These are phyloP conservation scores for Scheffersomyces ergatensis DNA, from an alignment of 805 yeast genomes.

Conservation along the genomic window DNA sequence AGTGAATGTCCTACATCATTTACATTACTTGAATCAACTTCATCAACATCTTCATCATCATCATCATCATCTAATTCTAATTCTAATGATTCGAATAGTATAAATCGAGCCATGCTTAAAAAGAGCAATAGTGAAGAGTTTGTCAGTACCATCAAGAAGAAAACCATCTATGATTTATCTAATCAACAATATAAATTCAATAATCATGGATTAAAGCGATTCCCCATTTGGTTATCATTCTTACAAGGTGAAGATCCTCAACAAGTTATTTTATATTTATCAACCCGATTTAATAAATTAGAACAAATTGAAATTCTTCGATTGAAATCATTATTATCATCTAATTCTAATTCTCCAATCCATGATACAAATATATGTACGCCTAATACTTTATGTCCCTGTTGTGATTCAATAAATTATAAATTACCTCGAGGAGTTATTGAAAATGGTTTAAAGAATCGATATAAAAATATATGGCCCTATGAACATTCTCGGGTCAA, in stretches of 20 bases:
- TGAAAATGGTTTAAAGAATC: constrained; percentile 43
- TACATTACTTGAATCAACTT: background rate
- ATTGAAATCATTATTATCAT: constrained; percentile 25
- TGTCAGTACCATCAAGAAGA: constrained; percentile 33
- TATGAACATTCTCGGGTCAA: constrained; percentile 48
- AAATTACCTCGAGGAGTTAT: constrained; percentile 39
- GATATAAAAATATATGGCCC: constrained; percentile 48
- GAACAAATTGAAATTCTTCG: constrained; percentile 35
- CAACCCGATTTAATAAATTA: constrained; percentile 31
- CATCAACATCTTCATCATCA: background rate
- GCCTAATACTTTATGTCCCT: constrained; percentile 24
- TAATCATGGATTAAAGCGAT: constrained; percentile 4
- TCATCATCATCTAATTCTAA: too few relatives aligned
- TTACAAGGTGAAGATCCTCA: constrained; percentile 14
- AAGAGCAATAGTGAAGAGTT: constrained; percentile 12
- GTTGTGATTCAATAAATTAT: constrained; percentile 38
- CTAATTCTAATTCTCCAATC: background rate
- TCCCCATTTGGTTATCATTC: constrained; percentile 35
- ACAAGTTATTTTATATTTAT: constrained; percentile 20
- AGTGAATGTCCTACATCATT: background rate
- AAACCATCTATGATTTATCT: constrained; percentile 8
- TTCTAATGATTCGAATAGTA: background rate
- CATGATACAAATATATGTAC: background rate
- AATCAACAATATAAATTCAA: constrained; percentile 6
- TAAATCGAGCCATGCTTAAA: too few relatives aligned